Base-by-base conservation (phyloP, 2,329 filamentous ascomycete species). In the Apiospora koreana region DNA sequence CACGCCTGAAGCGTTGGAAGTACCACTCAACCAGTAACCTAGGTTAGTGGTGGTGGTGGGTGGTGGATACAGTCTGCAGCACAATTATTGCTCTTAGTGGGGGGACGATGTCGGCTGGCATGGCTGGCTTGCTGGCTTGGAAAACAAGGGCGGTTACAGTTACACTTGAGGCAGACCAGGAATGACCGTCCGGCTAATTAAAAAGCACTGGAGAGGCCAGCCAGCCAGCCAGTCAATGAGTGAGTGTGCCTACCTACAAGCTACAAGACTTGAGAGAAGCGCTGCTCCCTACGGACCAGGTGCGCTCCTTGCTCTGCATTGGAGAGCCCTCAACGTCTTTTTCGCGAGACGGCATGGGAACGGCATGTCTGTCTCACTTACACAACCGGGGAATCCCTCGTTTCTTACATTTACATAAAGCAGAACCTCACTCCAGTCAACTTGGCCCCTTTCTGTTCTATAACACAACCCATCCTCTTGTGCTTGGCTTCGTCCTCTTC, bases 61-160 rank as follows among this genome's bases (percentile, higher is more conserved):
- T 62, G 54, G 54, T 62, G 54, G 54, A 62, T 38, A 28, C 31
- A 12, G 28, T 70, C 70, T 72, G 70, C 72, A 70, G 67, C 69
- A 21, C 54, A 54, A 68, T 54, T 54, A 68, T 68, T 68, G 66
- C 66, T 38, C 43, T 68, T 38, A 54, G 43, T 68, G 43, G 66
- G 66, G 42, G 66, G 66, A 46, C 25, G 66, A 48, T 38, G 66
- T 48, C 43, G 66, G 45, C 54, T 62, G 54, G 54, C 21, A 38
- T 62, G 54, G 54, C 54, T 62, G 54, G 54, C 31, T n/a, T n/a
- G 54, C 54, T 62, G 54, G 54, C 31, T n/a, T n/a, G 18, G 18
- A 46, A 62, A 62, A 62, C 21, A 62, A 62, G 54, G 35, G 42
- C 45, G 42, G 42, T 46, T 67, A 67, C 41, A 46, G 65, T 67